Evolutionary conservation across 306 rosid species (phyloP), one percentile per base, ranked within the genome.

Genomic region (Pyrus communis): DNA sequence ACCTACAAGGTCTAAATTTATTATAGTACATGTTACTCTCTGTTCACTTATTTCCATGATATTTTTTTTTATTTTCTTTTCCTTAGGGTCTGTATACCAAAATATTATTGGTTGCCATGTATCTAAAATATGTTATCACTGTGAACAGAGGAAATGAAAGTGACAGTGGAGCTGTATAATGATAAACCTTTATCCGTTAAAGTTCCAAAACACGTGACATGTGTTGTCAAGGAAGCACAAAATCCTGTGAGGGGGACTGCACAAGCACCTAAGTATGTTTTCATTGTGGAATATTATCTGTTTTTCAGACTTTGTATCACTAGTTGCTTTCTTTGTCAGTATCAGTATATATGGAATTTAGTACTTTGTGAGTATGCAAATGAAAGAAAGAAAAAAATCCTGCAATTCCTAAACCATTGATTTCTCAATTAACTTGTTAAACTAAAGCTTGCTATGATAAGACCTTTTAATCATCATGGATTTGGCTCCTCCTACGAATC

Each of bases 201-300:
- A 21, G 91, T 95, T 88, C 98, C 98, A 43, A 92, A 90, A 77
- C 92, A 88, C 2, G 97, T 89, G 60, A 90, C 88, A n/a, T 89
- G 97, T 75, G 81, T 40, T 77, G 93, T 95, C 80, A 92, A 89
- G 88, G 97, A 95, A 79, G 82, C 84, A 40, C 88, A 81, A 38
- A 79, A 79, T 72, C 83, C 86, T 62, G 67, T 84, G 81, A 82
- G 80, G 79, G 96, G 83, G 64, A 83, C 88, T 76, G 89, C 91
- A 76, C 89, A 91, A 80, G 83, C 96, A 43, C 90, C 96, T 2
- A 93, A 86, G 98, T 90, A 83, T 46, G 80, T 79, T 72, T 43
- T 42, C 35, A 28, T 67, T 75, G 23, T 21, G 42, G 3, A 43
- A 74, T 63, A 59, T 38, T 35, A 40, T 75, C 27, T 69, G 73